Percentiles rank a stretch among this genome's conserved stretches.
Evolutionary conservation across 371 early-diverging fungal genomes (phyloP).

Genomic region (Mucor sp.): DNA sequence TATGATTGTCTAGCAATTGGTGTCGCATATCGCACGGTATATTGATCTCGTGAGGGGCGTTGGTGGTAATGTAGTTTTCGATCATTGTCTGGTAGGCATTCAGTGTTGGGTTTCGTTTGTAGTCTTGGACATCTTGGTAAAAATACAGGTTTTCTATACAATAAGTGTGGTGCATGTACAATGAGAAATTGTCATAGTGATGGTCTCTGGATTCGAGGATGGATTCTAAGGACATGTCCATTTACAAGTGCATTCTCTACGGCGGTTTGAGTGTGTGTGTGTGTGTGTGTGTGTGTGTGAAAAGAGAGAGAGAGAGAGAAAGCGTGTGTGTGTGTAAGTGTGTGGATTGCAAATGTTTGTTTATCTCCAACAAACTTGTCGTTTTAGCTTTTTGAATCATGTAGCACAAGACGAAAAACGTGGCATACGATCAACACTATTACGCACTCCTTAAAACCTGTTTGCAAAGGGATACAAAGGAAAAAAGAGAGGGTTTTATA

Average conservation of each 20-base stretch:
- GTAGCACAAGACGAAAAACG: background rate
- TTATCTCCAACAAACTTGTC: background rate
- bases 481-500: background rate
- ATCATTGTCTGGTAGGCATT: constrained; percentile 28
- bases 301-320: constrained; percentile 15
- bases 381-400: background rate
- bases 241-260: constrained; percentile 1
- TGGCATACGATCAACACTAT: constrained; percentile 11
- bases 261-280: background rate
- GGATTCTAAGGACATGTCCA: constrained; percentile 30
- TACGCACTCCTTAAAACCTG: constrained; percentile 2
- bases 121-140: constrained; percentile 41
- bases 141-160: constrained; percentile 44
- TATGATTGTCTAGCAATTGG: constrained; percentile 21
- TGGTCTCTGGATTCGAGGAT: constrained; percentile 25
- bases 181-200: constrained; percentile 29
- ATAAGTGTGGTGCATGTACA: constrained; percentile 34
- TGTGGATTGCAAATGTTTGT: background rate
- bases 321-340: background rate
- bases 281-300: background rate
- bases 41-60: constrained; percentile 46
- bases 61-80: constrained; percentile 28
- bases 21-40: constrained; percentile 51
- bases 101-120: constrained; percentile 12
- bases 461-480: background rate